These are phyloP conservation scores for Coemansia sp. DNA, from an alignment of 192 early-diverging fungal genomes.

Conservation along the genomic window DNA sequence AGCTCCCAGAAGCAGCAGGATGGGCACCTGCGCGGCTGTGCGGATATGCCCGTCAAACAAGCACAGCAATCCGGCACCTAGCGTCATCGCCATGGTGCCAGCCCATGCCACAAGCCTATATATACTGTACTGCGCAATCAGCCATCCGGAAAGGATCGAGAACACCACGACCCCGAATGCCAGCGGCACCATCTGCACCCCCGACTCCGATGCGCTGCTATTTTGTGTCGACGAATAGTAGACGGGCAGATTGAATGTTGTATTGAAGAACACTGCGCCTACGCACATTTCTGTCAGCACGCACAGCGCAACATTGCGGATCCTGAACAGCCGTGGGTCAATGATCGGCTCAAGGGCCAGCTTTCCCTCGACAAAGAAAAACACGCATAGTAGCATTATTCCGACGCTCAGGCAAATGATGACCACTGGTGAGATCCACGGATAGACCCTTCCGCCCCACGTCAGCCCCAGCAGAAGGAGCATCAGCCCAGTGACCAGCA, in stretches of 20 bases:
- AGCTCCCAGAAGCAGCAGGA: slow-evolving; percentile 43
- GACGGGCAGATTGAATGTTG: slow-evolving; percentile 52
- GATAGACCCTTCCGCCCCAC: slow-evolving; percentile 69
- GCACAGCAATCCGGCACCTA: slow-evolving; percentile 44
- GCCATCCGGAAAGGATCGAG: slow-evolving; percentile 42
- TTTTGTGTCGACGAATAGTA: slow-evolving; percentile 53
- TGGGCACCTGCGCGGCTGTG: slow-evolving; percentile 38
- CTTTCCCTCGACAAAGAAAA: slow-evolving; percentile 68
- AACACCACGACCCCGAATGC: slow-evolving; percentile 42
- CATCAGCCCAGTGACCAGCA: slow-evolving; percentile 62
- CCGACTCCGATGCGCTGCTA: slow-evolving; percentile 46
- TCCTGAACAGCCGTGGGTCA: slow-evolving; percentile 61
- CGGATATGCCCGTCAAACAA: slow-evolving; percentile 40
- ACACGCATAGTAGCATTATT: slow-evolving; percentile 55
- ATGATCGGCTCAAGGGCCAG: slow-evolving; percentile 80
- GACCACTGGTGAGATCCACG: slow-evolving; percentile 64
- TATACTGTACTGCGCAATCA: slow-evolving; percentile 47
- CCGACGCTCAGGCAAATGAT: slow-evolving; percentile 62
- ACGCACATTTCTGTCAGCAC: slow-evolving; percentile 48
- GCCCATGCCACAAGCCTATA: slow-evolving; percentile 39
- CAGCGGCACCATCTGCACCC: slow-evolving; percentile 47
- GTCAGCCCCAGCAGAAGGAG: slow-evolving; percentile 70
- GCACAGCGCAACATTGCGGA: slow-evolving; percentile 58
- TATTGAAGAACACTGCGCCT: slow-evolving; percentile 50
- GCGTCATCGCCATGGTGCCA: slow-evolving; percentile 40